A percentile compares a stretch with the other conserved stretches of the same genome.
Evolutionary conservation across 352 stramenopile genomes (phyloP).

Genomic region (Phytophthora syringae): DNA sequence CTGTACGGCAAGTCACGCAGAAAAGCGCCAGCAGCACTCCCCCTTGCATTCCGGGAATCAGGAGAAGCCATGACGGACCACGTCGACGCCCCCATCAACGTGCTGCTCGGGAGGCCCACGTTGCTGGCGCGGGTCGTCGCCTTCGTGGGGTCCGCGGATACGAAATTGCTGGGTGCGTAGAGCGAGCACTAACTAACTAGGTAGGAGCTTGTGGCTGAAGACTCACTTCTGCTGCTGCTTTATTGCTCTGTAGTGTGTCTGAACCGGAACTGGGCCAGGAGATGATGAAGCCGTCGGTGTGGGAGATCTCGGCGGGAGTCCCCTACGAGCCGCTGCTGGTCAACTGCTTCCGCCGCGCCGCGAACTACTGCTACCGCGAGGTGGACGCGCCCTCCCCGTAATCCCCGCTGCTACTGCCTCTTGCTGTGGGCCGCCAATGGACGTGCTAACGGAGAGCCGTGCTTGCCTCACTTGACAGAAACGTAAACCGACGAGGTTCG

Average conservation of each 20-base stretch:
- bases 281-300: conserved; percentile 83
- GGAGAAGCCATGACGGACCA: conserved; percentile 39
- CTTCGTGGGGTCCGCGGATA: conserved; percentile 70
- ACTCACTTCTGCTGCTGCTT: neutral
- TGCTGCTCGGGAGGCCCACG: conserved; percentile 56
- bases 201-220: no score
- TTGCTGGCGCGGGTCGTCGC: conserved; percentile 70
- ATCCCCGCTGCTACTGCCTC: conserved; percentile 19
- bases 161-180: conserved; percentile 55
- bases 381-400: conserved; percentile 88
- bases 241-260: conserved; percentile 59
- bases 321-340: conserved; percentile 78
- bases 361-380: conserved; percentile 89
- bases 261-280: conserved; percentile 80
- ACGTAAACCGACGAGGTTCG: conserved; percentile 85
- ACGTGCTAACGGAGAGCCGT: conserved; percentile 9
- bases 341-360: conserved; percentile 85
- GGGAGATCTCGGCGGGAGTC: conserved; percentile 83
- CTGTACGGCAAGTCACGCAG: conserved; percentile 19
- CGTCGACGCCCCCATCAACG: conserved; percentile 39
- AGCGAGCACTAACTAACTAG: no score
- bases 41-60: conserved; percentile 41
- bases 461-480: conserved; percentile 46
- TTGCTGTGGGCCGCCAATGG: neutral
- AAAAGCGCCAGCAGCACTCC: conserved; percentile 36